Conservation (phyloP, 164 flowering plant species). For the Berberis thunbergii region DNA sequence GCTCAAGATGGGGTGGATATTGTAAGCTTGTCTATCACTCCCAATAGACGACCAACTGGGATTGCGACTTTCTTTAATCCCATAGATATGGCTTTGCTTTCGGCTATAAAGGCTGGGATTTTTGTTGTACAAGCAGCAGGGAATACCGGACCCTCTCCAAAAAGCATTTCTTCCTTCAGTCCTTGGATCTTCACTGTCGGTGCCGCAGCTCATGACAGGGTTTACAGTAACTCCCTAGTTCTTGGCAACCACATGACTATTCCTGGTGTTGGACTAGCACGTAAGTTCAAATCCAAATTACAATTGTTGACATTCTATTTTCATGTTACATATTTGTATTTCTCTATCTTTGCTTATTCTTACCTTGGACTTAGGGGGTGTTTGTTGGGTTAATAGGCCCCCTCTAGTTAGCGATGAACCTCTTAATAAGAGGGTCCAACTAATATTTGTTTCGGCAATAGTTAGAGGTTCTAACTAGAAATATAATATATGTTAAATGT, state of each 20-base stretch:
- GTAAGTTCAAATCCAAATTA: constrained; percentile 33
- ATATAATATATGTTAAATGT: too few species aligned
- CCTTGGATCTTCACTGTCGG: constrained; percentile 99
- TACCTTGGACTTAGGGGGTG: too few species aligned
- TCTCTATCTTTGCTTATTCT: too few species aligned
- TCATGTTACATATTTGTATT: neutral
- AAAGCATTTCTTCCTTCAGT: constrained; percentile 89
- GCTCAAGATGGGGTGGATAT: constrained; percentile 98
- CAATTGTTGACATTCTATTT: neutral
- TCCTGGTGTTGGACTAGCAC: constrained; percentile 88
- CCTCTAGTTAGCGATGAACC: too few species aligned
- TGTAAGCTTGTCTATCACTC: constrained; percentile 90
- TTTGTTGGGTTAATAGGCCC: too few species aligned
- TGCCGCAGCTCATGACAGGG: constrained; percentile 85
- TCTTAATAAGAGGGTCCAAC: too few species aligned
- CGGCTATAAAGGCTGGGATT: constrained; percentile 87
- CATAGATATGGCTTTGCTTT: constrained; percentile 89
- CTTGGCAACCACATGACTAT: constrained; percentile 79
- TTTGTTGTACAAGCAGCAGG: constrained; percentile 99
- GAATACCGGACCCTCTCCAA: constrained; percentile 92
- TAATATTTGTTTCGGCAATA: too few species aligned
- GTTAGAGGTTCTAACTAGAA: too few species aligned
- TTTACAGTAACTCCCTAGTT: constrained; percentile 56
- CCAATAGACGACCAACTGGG: constrained; percentile 96
- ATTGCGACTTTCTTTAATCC: constrained; percentile 94